These are phyloP conservation scores for Phytophthora brassicae DNA, from an alignment of 352 stramenopile genomes.

Conservation along the genomic window DNA sequence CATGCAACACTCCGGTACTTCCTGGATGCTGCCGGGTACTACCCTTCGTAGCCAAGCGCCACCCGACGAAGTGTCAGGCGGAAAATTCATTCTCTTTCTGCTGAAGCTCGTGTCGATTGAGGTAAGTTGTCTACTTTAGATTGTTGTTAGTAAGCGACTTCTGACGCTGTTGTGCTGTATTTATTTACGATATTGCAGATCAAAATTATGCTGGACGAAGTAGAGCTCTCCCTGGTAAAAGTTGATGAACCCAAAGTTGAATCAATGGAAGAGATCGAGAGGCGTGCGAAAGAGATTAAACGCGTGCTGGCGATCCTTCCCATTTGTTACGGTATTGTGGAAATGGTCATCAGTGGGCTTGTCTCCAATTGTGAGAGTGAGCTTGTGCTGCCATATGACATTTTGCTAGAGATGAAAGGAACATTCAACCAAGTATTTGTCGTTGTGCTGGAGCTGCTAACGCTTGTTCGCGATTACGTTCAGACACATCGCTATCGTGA, in stretches of 20 bases:
- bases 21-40: slow-evolving; percentile 66
- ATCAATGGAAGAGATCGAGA: slow-evolving; percentile 42
- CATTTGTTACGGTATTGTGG: slow-evolving; percentile 76
- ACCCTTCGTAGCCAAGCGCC: slow-evolving; percentile 49
- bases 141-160: background rate
- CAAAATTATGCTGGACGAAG: slow-evolving; percentile 86
- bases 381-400: slow-evolving; percentile 61
- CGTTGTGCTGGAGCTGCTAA: slow-evolving; percentile 74
- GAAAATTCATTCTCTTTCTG: slow-evolving; percentile 77
- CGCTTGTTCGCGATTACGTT: slow-evolving; percentile 65
- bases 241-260: slow-evolving; percentile 62
- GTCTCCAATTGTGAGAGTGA: slow-evolving; percentile 50
- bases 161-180: background rate
- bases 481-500: slow-evolving; percentile 69
- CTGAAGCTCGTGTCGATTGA: slow-evolving; percentile 82
- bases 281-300: slow-evolving; percentile 52
- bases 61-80: slow-evolving; percentile 54
- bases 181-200: slow-evolving; percentile 37
- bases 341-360: slow-evolving; percentile 68
- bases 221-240: slow-evolving; percentile 67
- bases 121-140: slow-evolving; percentile 30
- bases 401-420: slow-evolving; percentile 74
- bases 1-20: slow-evolving; percentile 56
- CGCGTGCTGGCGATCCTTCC: slow-evolving; percentile 64
- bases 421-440: slow-evolving; percentile 70